Evolutionary conservation across 805 yeast genomes (phyloP), one percentile per base, ranked within the genome.

Genomic region (Blastobotrys attinorum): DNA sequence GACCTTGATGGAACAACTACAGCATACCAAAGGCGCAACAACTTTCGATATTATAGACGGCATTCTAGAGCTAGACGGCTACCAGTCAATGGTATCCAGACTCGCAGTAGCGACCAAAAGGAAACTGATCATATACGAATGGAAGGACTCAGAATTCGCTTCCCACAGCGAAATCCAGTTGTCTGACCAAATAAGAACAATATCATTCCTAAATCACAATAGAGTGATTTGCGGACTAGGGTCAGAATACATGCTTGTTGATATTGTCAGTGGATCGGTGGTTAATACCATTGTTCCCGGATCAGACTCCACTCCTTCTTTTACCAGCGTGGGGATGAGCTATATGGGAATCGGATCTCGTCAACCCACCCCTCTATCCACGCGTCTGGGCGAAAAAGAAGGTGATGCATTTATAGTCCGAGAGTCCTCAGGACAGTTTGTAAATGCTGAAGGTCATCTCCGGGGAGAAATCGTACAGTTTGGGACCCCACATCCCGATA

Each of bases 11-110:
- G 65, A 65, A 37, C 51, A 50, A 1, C 55, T 69, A 32, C 55
- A 55, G 21, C 60, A 64, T 34, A 59, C 65, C 11, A 62, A 61
- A 32, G 66, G 66, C 39, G 59, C 64, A 1, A 55, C 62, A 16
- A 40, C 55, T 15, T 59, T 62, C 40, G 55, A 56, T 2, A 27
- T 44, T 0, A 41, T 38, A 10, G 54, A 50, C 18, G 54, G 52
- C 3, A 47, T 48, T 8, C 38, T 31, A 8, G 49, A 45, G 13
- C 39, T 37, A 6, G 41, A 36, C 3, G 47, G 46, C 22, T 16
- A 43, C n/a, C 49, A 54, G 22, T 25, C 51, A 4, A 48, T 52
- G 20, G 56, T 59, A 15, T 55, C 64, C 3, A 43, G 62, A 13
- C 47, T 59, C 37, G 59, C 52, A 4, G 55, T 59, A 7, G 60